Conservation (phyloP, 1,284 basidiomycete species). For the Boletus semigastroideus region DNA sequence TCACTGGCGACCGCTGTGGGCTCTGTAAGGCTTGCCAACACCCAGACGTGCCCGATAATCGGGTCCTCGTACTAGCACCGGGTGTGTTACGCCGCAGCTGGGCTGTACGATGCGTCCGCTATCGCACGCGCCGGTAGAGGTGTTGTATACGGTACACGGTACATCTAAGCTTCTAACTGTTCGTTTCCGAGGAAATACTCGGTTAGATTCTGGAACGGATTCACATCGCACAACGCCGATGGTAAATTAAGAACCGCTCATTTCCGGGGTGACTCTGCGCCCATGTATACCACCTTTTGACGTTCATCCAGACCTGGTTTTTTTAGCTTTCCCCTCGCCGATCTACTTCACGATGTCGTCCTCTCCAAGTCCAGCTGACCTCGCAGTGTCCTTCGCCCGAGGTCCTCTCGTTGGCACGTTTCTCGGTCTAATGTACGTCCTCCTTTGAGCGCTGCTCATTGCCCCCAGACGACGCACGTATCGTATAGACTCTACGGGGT, state of each 20-base stretch:
- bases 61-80: too few relatives aligned
- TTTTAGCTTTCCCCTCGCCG: neutral
- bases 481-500: slow-evolving; percentile 26
- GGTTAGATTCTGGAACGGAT: too few relatives aligned
- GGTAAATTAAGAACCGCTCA: too few relatives aligned
- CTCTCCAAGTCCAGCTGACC: neutral
- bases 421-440: slow-evolving; percentile 23
- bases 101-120: slow-evolving; percentile 52
- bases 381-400: slow-evolving; percentile 16
- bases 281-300: too few relatives aligned
- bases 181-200: slow-evolving; percentile 12
- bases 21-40: too few relatives aligned
- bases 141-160: too few relatives aligned
- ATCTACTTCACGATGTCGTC: slow-evolving; percentile 12
- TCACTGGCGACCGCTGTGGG: slow-evolving; percentile 54
- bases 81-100: too few relatives aligned
- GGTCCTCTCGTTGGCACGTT: slow-evolving; percentile 32
- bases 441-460: neutral
- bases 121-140: slow-evolving; percentile 49
- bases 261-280: too few relatives aligned
- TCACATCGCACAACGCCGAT: too few relatives aligned
- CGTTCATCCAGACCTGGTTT: too few relatives aligned
- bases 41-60: too few relatives aligned
- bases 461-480: neutral
- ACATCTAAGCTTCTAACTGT: too few relatives aligned